Evolutionary conservation across 768 basidiomycete species (phyloP).

Genomic region (Pleurotus salmoneostramineus): DNA sequence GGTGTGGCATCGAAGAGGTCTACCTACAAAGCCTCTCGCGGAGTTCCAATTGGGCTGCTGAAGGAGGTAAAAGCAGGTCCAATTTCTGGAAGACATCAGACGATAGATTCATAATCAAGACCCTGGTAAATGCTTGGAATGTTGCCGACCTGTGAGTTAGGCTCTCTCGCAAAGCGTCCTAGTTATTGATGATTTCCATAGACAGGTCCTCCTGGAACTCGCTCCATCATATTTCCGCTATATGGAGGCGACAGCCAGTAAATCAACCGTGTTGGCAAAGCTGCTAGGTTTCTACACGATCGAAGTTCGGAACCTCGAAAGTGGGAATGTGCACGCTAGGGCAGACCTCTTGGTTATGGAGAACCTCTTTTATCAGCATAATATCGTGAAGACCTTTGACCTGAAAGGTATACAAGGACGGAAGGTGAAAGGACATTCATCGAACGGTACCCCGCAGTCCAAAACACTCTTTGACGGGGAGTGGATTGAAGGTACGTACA

Average conservation of each 20-base stretch:
- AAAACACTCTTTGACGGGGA: constrained; percentile 78
- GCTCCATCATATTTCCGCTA: constrained; percentile 79
- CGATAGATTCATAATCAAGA: constrained; percentile 80
- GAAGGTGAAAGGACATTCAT: constrained; percentile 52
- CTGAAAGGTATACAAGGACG: constrained; percentile 81
- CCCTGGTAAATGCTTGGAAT: constrained; percentile 83
- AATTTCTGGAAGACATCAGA: constrained; percentile 84
- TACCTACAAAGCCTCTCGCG: constrained; percentile 58
- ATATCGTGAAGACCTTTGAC: constrained; percentile 70
- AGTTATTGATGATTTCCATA: constrained; percentile 18
- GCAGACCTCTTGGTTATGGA: constrained; percentile 83
- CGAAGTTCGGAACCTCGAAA: constrained; percentile 71
- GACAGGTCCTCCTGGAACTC: constrained; percentile 75
- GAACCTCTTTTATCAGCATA: constrained; percentile 73
- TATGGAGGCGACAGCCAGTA: constrained; percentile 65
- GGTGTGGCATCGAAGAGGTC: constrained; percentile 63
- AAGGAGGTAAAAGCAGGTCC: constrained; percentile 77
- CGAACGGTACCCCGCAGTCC: constrained; percentile 28
- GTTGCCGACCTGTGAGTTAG: constrained; percentile 72
- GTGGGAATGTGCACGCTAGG: constrained; percentile 58
- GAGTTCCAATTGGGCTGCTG: constrained; percentile 67
- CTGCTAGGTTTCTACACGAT: constrained; percentile 80
- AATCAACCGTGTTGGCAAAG: constrained; percentile 71
- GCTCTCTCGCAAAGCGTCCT: neutral
- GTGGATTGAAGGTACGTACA: constrained; percentile 69